phyloP scores from a whole-genome alignment of 768 basidiomycete species.

The Ephemerocybe angulata region DNA sequence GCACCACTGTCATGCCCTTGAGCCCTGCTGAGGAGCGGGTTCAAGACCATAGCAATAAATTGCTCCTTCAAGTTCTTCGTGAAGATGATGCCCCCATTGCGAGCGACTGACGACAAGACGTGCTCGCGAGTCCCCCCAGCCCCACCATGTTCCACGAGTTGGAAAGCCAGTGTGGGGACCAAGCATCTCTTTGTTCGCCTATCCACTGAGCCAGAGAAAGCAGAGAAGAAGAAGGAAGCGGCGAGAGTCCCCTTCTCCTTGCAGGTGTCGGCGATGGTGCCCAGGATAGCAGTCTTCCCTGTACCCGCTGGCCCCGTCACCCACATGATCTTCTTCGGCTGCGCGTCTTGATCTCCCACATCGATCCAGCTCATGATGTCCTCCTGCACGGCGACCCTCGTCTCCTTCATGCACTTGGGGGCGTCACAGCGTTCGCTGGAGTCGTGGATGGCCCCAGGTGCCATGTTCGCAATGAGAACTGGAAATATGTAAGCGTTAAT shows the following conservation, averaged over 20 bases:
- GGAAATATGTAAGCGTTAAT: too few species aligned
- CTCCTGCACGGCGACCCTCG: background rate
- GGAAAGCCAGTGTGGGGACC: background rate
- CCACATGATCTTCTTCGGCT: background rate
- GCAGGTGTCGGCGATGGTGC: slow-evolving; percentile 6
- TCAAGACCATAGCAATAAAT: background rate
- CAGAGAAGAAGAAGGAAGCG: slow-evolving; percentile 11
- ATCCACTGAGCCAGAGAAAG: background rate
- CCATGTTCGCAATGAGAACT: background rate
- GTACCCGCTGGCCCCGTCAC: slow-evolving; percentile 8
- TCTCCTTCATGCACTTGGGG: background rate
- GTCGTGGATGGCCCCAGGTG: slow-evolving; percentile 6
- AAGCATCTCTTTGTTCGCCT: background rate
- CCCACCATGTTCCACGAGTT: background rate
- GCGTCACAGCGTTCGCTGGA: slow-evolving; percentile 7
- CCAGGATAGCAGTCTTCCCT: slow-evolving; percentile 9
- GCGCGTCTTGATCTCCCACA: background rate
- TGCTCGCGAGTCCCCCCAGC: background rate
- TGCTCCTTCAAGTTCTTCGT: background rate
- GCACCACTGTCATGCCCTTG: too few species aligned
- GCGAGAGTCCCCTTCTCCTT: background rate
- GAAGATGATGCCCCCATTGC: background rate
- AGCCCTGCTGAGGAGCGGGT: background rate
- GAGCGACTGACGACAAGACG: background rate
- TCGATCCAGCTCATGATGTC: slow-evolving; percentile 5